Conservation (phyloP, 345 rosid genomes). For the Lumnitzera racemosa region DNA sequence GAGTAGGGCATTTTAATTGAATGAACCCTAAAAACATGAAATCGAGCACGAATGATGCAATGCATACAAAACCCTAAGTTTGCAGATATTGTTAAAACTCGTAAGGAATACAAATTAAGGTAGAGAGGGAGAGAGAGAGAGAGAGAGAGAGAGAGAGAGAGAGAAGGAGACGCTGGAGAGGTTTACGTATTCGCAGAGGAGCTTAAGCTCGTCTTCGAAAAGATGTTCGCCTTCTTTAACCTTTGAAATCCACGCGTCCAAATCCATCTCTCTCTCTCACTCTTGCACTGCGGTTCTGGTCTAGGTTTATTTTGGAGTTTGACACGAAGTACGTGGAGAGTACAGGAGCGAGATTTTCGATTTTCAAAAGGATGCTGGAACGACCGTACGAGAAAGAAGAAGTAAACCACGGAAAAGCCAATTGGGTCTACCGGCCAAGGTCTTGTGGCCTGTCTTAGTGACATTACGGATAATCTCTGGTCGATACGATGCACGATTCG, state of each 20-base stretch:
- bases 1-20: no score
- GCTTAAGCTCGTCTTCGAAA: conserved; percentile 93
- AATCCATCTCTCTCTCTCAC: conserved; percentile 57
- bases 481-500: no score
- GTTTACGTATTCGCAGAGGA: conserved; percentile 89
- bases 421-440: no score
- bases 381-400: no score
- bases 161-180: neutral
- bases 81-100: neutral
- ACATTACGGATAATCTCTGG: no score
- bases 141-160: neutral
- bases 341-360: neutral
- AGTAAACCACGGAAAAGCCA: no score
- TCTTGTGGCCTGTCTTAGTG: no score
- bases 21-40: no score
- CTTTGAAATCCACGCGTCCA: conserved; percentile 96
- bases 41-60: neutral
- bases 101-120: neutral
- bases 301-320: no score
- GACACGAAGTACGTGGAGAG: neutral
- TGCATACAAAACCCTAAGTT: conserved; percentile 1
- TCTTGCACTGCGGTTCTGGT: no score
- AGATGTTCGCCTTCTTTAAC: conserved; percentile 96
- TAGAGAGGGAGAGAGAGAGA: conserved; percentile 1
- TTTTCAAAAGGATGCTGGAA: no score